Evolutionary conservation across 192 early-diverging fungal genomes (phyloP), one percentile per base, ranked within the genome.

Genomic region (Entomortierella parvispora): DNA sequence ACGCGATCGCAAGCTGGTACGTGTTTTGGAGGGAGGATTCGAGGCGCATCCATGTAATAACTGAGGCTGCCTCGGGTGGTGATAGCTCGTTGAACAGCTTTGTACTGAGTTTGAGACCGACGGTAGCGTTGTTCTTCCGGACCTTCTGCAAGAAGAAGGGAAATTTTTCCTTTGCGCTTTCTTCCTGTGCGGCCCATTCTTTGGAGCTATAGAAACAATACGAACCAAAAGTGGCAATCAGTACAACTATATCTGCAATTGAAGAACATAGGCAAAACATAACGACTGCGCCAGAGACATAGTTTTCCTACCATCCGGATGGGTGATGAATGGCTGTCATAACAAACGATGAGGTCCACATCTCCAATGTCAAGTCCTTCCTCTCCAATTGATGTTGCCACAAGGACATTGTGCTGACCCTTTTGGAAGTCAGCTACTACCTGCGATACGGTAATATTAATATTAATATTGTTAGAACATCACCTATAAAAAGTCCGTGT

Each of bases 291-390:
- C 15, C 18, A 37, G 22, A 59, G 1, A 32, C 17, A 11, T 43
- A 42, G 15, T 22, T 51, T 31, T 20, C 55, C 51, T 84, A 86
- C 85, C 92, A 95, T 91, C 23, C 91, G 86, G 57, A 92, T 89
- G 3, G 93, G 90, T 10, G 90, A 91, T 32, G 80, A 85, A 67
- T 93, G 90, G 11, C 86, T 80, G 69, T 98, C 95, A 62, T 91
- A 98, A 80, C 94, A 95, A 25, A 97, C 80, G 65, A 98, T 98
- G 15, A 98, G 83, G 57, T 98, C 95, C 1, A 98, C 91, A 55
- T 98, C 95, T 52, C 95, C 96, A 84, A 98, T 98, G 74, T 98
- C 96, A 33, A 98, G 80, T 2, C 96, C 96, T 82, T 98, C 96
- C 80, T 98, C 96, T 51, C 95, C 96, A 46, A 98, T 94, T 22